Evolutionary conservation across 345 rosid genomes (phyloP), one percentile per base, ranked within the genome.

Genomic region (Gossypium australe): DNA sequence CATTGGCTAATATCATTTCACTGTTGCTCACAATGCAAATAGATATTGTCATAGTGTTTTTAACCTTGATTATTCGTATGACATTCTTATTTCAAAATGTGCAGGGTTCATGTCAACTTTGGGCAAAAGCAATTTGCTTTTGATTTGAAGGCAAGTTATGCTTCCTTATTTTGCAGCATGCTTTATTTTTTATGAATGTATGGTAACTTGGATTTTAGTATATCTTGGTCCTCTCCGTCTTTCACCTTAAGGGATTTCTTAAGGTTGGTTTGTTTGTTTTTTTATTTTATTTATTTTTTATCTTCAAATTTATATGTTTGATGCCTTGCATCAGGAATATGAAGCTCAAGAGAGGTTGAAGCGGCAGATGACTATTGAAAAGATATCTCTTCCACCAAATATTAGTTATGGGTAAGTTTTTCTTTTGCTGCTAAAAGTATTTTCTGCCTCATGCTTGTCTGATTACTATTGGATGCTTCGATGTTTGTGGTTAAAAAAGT

Each of bases 21-120:
- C 10, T 25, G 57, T 43, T 52, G 7, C 44, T 69, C 65, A 49
- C 14, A 25, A 60, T 66, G 53, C 44, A 58, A 20, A 34, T 78
- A 18, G 12, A 51, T 67, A 24, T 64, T 59, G 20, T 9, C 14
- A 55, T 48, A 20, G 12, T 74, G 61, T 17, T 70, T 17, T 24
- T 47, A 20, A 22, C 49, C 45, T 44, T 74, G 49, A 68, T 48
- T 63, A 5, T 71, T 72, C 9, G 62, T 8, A 22, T 17, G 22
- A 61, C 61, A 45, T 24, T 48, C 73, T 80, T 81, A 60, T 80
- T 60, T 74, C 68, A 60, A 17, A 25, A 75, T 71, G 67, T 78
- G 85, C 90, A 93, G 99, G 91, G 87, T 95, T 71, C 86, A 79
- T 80, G 95, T 95, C 80, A 95, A 95, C 89, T 95, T 95, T 57